Percentiles rank a stretch among this genome's conserved stretches.
phyloP scores from a whole-genome alignment of 192 early-diverging fungal species.

The Umbelopsis sp. region DNA sequence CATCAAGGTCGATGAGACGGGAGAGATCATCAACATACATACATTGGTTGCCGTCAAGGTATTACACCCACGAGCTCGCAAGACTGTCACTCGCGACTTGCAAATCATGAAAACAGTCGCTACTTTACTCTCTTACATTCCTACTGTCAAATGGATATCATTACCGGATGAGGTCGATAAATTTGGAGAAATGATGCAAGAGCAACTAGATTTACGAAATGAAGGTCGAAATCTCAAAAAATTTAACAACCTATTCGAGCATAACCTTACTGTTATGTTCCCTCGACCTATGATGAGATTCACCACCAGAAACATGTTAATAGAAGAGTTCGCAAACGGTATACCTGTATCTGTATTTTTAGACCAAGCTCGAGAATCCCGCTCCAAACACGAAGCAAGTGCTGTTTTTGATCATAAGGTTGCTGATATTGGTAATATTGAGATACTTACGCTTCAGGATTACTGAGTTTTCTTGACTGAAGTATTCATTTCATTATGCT shows the following conservation, averaged over 20 bases:
- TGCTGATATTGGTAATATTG: conserved; percentile 70
- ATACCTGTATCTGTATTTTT: conserved; percentile 79
- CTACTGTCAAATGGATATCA: conserved; percentile 82
- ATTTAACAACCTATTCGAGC: conserved; percentile 61
- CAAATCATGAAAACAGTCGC: conserved; percentile 79
- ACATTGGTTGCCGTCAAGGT: conserved; percentile 86
- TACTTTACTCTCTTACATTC: conserved; percentile 63
- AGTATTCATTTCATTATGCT: conserved; percentile 1
- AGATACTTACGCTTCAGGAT: neutral
- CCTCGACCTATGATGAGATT: conserved; percentile 62
- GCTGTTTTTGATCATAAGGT: conserved; percentile 74
- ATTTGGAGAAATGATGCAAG: conserved; percentile 91
- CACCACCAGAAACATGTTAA: conserved; percentile 64
- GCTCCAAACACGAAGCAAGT: conserved; percentile 23
- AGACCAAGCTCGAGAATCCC: conserved; percentile 38
- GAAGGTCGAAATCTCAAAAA: conserved; percentile 75
- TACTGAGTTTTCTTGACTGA: neutral
- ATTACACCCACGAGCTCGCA: conserved; percentile 79
- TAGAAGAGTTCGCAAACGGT: conserved; percentile 84
- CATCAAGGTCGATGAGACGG: conserved; percentile 14
- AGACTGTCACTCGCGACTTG: conserved; percentile 76
- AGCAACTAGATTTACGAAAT: conserved; percentile 81
- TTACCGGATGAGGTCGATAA: conserved; percentile 86
- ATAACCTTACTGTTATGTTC: conserved; percentile 61
- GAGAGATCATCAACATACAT: conserved; percentile 29